A percentile compares a stretch with the other conserved stretches of the same genome.
phyloP scores from a whole-genome alignment of 768 basidiomycete genomes.

The Holtermanniella nyarrowii region DNA sequence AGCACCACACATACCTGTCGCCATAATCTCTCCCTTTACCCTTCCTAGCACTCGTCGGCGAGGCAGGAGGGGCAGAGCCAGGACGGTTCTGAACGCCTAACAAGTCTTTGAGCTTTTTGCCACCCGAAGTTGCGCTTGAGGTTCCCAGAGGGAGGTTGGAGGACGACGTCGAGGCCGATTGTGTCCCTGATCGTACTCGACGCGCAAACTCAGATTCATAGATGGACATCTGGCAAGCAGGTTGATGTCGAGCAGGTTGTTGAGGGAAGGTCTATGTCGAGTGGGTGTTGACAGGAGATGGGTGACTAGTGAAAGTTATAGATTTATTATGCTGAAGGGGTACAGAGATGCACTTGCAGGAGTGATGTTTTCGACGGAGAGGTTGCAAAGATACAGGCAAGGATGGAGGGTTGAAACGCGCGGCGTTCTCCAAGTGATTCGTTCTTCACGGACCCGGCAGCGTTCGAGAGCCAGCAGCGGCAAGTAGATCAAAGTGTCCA shows the following conservation, averaged over 20 bases:
- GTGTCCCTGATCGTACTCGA: slow-evolving; percentile 5
- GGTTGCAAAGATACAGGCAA: no score
- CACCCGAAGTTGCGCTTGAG: background rate
- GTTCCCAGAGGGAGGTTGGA: background rate
- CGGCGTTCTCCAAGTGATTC: no score
- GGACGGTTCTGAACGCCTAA: slow-evolving; percentile 14
- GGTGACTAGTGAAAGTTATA: no score
- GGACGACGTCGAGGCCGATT: slow-evolving; percentile 9
- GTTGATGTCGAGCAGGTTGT: background rate
- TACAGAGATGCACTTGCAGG: no score
- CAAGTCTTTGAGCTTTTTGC: slow-evolving; percentile 24
- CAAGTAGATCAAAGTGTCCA: no score
- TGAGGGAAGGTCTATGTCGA: background rate
- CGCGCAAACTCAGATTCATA: slow-evolving; percentile 19
- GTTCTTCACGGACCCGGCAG: no score
- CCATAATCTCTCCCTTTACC: slow-evolving; percentile 40
- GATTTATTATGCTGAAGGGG: no score
- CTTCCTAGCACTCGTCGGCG: slow-evolving; percentile 17
- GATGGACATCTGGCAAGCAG: slow-evolving; percentile 11
- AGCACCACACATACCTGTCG: slow-evolving; percentile 34
- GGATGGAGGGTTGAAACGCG: no score
- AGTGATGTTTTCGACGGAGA: no score
- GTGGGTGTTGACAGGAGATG: no score
- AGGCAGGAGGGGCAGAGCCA: slow-evolving; percentile 8
- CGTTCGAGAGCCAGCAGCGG: no score